These are phyloP conservation scores for Westerdykella ornata DNA, from an alignment of 2,329 filamentous ascomycete species.

Conservation along the genomic window DNA sequence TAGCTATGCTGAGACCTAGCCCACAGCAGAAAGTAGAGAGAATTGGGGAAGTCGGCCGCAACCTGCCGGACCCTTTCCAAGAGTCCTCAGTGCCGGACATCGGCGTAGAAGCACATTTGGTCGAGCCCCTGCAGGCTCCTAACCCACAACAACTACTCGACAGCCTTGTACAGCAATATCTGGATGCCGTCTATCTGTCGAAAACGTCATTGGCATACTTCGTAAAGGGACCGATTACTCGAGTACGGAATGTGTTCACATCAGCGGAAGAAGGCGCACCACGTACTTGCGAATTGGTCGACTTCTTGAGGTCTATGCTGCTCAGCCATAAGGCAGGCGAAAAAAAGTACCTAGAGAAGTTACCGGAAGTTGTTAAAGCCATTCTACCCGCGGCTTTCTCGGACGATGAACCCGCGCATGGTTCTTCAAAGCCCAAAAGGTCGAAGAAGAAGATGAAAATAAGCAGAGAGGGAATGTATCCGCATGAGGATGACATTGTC, in stretches of 20 bases:
- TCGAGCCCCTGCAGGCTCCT: constrained; percentile 6
- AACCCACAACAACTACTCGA: constrained; percentile 45
- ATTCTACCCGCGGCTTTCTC: constrained; percentile 40
- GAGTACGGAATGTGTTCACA: constrained; percentile 65
- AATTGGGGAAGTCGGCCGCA: too few relatives aligned
- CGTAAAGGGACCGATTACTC: constrained; percentile 71
- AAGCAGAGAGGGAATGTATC: constrained; percentile 64
- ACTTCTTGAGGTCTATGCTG: constrained; percentile 63
- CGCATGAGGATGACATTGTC: constrained; percentile 58
- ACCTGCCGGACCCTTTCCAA: constrained; percentile 2
- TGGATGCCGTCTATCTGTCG: constrained; percentile 44
- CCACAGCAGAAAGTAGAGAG: too few relatives aligned
- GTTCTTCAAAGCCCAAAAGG: constrained; percentile 34
- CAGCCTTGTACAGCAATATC: constrained; percentile 38
- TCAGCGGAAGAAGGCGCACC: constrained; percentile 55
- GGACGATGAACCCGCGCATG: constrained; percentile 37
- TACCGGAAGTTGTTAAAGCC: constrained; percentile 59
- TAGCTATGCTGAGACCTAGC: constrained; percentile 28
- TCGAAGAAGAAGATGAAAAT: constrained; percentile 45
- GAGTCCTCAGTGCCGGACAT: constrained; percentile 2
- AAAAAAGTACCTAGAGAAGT: constrained; percentile 69
- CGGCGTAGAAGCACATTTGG: neutral
- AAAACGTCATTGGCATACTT: constrained; percentile 77
- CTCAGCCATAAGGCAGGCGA: constrained; percentile 62
- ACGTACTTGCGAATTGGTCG: constrained; percentile 57